A percentile compares a stretch with the other conserved stretches of the same genome.
phyloP scores from a whole-genome alignment of 1,284 basidiomycete species.

The Ceratobasidium sp. region DNA sequence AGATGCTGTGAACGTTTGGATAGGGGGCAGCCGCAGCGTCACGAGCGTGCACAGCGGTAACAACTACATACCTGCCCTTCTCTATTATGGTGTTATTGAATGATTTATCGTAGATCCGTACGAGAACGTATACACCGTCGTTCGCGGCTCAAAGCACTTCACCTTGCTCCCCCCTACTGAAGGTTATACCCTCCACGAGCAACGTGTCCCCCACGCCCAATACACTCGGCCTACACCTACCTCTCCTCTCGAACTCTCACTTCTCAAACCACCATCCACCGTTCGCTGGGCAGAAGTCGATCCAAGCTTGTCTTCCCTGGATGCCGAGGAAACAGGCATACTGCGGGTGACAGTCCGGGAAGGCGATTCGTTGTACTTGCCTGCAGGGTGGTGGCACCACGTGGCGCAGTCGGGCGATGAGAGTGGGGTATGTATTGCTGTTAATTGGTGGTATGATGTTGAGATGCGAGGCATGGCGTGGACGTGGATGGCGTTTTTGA shows the following conservation, averaged over 20 bases:
- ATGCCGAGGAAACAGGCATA: slow-evolving; percentile 58
- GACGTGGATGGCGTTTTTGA: slow-evolving; percentile 74
- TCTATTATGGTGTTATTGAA: background rate
- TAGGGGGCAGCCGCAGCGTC: slow-evolving; percentile 79
- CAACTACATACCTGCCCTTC: background rate
- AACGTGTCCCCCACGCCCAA: slow-evolving; percentile 75
- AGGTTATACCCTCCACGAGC: slow-evolving; percentile 82
- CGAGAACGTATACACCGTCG: slow-evolving; percentile 91
- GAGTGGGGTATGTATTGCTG: slow-evolving; percentile 70
- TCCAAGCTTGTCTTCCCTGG: slow-evolving; percentile 59
- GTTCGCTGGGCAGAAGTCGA: slow-evolving; percentile 85
- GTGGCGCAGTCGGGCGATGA: slow-evolving; percentile 74
- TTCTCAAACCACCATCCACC: slow-evolving; percentile 54
- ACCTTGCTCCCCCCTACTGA: slow-evolving; percentile 88
- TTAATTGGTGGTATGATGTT: slow-evolving; percentile 93
- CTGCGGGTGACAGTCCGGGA: slow-evolving; percentile 73
- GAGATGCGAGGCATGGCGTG: slow-evolving; percentile 77
- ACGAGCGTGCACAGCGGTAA: slow-evolving; percentile 89
- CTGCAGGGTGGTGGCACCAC: slow-evolving; percentile 92
- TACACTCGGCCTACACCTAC: slow-evolving; percentile 64
- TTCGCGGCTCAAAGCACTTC: slow-evolving; percentile 87
- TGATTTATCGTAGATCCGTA: slow-evolving; percentile 76
- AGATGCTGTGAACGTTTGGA: slow-evolving; percentile 94
- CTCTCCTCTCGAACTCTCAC: slow-evolving; percentile 62
- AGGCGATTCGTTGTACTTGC: slow-evolving; percentile 90